Conservation (phyloP, 495 filamentous ascomycete genomes). For the Penicillium atrosanguineum region DNA sequence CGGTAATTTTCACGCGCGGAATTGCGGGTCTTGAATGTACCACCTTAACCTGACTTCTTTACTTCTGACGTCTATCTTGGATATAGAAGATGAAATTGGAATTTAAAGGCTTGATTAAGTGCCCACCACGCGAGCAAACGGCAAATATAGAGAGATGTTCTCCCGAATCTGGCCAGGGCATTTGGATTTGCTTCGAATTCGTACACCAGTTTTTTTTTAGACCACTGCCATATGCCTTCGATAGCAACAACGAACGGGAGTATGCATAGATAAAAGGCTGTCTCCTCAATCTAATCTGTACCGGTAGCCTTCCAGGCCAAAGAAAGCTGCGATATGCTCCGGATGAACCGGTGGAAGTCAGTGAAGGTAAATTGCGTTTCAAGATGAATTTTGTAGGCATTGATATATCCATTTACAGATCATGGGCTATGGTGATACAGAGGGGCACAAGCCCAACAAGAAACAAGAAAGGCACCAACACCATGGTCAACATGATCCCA, state of each 20-base stretch:
- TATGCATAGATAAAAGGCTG: background rate
- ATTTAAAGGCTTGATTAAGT: no score
- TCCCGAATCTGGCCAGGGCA: background rate
- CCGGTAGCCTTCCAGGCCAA: no score
- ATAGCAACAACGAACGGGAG: background rate
- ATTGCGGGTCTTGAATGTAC: background rate
- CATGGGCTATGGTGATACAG: slow-evolving; percentile 33
- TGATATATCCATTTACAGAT: slow-evolving; percentile 30
- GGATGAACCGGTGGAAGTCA: no score
- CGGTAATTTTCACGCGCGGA: slow-evolving; percentile 12
- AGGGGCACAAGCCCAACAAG: slow-evolving; percentile 16
- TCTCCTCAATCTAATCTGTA: no score
- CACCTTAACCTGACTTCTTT: no score
- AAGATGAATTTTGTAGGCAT: background rate
- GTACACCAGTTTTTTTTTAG: background rate
- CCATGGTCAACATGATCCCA: slow-evolving; percentile 30
- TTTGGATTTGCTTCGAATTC: background rate
- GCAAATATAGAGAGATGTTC: background rate
- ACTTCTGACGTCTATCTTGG: no score
- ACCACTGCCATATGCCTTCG: no score
- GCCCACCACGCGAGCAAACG: background rate
- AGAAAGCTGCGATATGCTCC: no score
- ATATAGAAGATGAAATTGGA: no score
- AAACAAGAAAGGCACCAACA: slow-evolving; percentile 29
- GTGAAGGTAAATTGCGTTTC: no score